phyloP scores from a whole-genome alignment of 2,329 filamentous ascomycete genomes.

The Claviceps sp. region DNA sequence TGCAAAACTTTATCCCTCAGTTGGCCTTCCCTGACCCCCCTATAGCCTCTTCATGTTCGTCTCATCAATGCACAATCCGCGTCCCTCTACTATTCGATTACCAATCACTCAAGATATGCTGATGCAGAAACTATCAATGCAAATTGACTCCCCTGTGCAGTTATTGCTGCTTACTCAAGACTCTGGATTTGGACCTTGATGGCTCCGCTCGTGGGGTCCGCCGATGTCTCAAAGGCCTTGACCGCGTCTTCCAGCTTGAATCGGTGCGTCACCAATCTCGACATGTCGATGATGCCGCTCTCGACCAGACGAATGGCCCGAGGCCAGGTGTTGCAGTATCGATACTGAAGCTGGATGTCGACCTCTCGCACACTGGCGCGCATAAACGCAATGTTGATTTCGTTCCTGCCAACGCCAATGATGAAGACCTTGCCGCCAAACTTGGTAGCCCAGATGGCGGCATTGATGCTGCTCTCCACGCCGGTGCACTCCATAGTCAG shows the following conservation, averaged over 20 bases:
- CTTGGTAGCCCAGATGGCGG: constrained; percentile 80
- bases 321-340: constrained; percentile 94
- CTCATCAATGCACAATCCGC: no score
- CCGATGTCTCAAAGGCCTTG: constrained; percentile 79
- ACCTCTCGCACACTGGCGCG: constrained; percentile 79
- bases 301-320: constrained; percentile 78
- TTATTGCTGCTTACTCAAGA: constrained; percentile 26
- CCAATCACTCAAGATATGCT: no score
- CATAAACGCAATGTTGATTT: constrained; percentile 96
- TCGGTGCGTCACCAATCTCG: constrained; percentile 75
- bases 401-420: constrained; percentile 87
- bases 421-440: constrained; percentile 97
- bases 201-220: constrained; percentile 80
- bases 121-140: no score
- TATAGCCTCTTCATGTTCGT: no score
- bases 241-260: constrained; percentile 76
- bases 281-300: constrained; percentile 70
- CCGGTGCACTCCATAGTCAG: constrained; percentile 88
- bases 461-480: constrained; percentile 74
- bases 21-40: no score
- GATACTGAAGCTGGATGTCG: constrained; percentile 92
- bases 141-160: no score
- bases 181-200: constrained; percentile 96
- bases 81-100: no score
- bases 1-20: no score